Conservation (phyloP, 108 stramenopile species). For the Fragilariopsis cylindrus region DNA sequence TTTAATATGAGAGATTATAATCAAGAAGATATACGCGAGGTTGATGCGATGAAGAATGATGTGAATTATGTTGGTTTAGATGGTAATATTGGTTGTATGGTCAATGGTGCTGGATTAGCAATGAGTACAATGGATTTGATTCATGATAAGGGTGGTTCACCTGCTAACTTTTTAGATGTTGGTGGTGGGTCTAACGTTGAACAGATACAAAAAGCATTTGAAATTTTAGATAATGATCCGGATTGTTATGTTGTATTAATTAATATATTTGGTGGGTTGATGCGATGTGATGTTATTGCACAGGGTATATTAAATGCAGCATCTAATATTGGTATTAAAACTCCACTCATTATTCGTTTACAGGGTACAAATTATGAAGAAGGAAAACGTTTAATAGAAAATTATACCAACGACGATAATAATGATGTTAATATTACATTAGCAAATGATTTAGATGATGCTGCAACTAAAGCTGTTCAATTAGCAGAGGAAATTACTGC, state of each 20-base stretch:
- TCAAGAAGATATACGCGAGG: slow-evolving; percentile 91
- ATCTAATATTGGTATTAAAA: slow-evolving; percentile 77
- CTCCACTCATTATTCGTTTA: slow-evolving; percentile 90
- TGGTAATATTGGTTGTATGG: slow-evolving; percentile 98
- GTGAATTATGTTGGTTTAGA: slow-evolving; percentile 97
- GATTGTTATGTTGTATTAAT: slow-evolving; percentile 88
- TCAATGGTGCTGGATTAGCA: slow-evolving; percentile 96
- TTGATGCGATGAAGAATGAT: slow-evolving; percentile 77
- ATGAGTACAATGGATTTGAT: slow-evolving; percentile 98
- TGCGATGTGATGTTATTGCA: slow-evolving; percentile 95
- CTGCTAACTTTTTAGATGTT: slow-evolving; percentile 98
- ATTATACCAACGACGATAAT: neutral
- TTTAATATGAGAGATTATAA: slow-evolving; percentile 71
- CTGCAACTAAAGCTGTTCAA: slow-evolving; percentile 89
- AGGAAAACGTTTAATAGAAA: slow-evolving; percentile 75
- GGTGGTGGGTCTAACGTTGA: slow-evolving; percentile 82
- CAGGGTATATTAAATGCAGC: slow-evolving; percentile 87
- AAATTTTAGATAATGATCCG: slow-evolving; percentile 70
- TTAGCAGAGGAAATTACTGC: slow-evolving; percentile 68
- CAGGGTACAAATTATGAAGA: slow-evolving; percentile 93
- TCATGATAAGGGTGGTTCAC: slow-evolving; percentile 88
- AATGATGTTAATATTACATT: slow-evolving; percentile 53
- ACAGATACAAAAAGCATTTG: slow-evolving; percentile 80
- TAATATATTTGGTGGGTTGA: slow-evolving; percentile 98
- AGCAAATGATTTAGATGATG: slow-evolving; percentile 91